Evolutionary conservation across 176 grass and related monocot species (phyloP).

Genomic region (Musa beccarii): DNA sequence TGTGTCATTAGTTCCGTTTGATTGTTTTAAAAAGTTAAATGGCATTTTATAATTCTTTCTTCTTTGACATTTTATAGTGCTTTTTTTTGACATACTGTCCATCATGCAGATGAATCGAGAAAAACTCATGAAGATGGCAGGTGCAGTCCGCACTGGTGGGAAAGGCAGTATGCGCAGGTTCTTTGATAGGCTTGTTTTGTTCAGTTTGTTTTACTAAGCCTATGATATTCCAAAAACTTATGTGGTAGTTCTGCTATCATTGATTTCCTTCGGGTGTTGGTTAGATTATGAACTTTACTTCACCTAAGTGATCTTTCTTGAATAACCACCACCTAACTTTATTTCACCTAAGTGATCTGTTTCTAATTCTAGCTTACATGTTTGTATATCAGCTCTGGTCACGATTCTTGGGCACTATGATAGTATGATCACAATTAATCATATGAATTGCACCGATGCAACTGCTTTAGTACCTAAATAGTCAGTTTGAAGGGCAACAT

Average conservation of each 20-base stretch:
- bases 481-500: not conserved
- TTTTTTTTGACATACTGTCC: not conserved
- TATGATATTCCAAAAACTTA: not conserved
- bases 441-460: not conserved
- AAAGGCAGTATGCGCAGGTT: conserved; percentile 21
- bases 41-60: not conserved
- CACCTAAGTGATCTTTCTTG: not conserved
- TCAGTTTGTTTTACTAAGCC: not conserved
- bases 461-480: not conserved
- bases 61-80: not conserved
- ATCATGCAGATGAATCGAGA: conserved; percentile 13
- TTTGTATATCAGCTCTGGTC: not conserved
- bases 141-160: conserved; percentile 10
- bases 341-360: not conserved
- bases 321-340: not conserved
- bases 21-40: not conserved
- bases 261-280: not conserved
- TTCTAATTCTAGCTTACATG: not conserved
- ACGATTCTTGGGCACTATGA: not conserved
- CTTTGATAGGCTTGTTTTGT: not conserved
- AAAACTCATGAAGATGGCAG: conserved; percentile 18
- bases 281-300: not conserved
- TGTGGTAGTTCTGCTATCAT: not conserved
- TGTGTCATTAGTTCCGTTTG: not conserved
- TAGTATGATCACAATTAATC: not conserved